These are phyloP conservation scores for Jatropha multifida DNA, from an alignment of 441 rosid species.

Conservation along the genomic window DNA sequence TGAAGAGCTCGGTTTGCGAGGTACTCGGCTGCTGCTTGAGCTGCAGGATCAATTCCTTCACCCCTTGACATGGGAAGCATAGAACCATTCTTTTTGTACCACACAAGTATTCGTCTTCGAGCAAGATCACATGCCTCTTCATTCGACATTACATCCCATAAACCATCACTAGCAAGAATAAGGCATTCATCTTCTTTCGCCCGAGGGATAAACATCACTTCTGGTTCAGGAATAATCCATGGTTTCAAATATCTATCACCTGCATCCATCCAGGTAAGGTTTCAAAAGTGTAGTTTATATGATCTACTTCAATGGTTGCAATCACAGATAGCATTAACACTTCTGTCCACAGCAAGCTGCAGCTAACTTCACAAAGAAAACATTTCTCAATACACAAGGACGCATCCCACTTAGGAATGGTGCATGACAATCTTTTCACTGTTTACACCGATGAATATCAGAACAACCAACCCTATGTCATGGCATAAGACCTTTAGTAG, in stretches of 20 bases:
- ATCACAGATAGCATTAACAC: neutral
- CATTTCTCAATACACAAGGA: neutral
- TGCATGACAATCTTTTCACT: neutral
- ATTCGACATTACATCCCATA: conserved; percentile 91
- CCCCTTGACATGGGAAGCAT: conserved; percentile 38
- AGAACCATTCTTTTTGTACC: conserved; percentile 71
- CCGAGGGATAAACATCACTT: conserved; percentile 69
- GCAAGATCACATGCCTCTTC: conserved; percentile 89
- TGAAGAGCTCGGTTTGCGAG: conserved; percentile 70
- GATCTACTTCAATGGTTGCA: neutral
- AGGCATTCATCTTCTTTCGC: conserved; percentile 87
- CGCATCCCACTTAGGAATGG: neutral
- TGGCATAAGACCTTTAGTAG: neutral
- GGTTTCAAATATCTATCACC: conserved; percentile 93
- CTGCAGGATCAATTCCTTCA: conserved; percentile 59
- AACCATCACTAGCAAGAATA: conserved; percentile 80
- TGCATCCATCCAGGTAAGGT: conserved; percentile 26
- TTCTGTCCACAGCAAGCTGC: neutral
- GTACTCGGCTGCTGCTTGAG: conserved; percentile 84
- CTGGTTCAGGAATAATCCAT: conserved; percentile 85
- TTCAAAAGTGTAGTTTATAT: neutral
- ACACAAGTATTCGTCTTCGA: conserved; percentile 63
- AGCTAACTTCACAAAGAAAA: neutral
- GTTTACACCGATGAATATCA: neutral
- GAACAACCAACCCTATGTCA: neutral